A percentile compares a stretch with the other conserved stretches of the same genome.
These are phyloP conservation scores for Phaeotremella fagi DNA, from an alignment of 768 basidiomycete genomes.

Conservation along the genomic window DNA sequence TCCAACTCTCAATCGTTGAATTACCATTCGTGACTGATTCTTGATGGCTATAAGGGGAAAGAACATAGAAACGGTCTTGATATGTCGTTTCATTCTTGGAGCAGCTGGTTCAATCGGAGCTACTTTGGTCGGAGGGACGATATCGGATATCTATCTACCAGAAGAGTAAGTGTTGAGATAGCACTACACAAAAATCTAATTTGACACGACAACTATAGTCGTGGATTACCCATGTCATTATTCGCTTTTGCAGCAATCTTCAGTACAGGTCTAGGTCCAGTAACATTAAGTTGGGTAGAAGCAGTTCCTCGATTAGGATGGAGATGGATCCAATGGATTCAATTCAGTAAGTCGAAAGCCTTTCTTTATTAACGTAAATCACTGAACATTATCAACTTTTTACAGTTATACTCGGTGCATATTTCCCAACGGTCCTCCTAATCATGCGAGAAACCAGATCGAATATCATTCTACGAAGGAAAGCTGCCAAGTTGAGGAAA, in stretches of 20 bases:
- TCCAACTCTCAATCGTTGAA: slow-evolving; percentile 1
- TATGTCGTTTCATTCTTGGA: slow-evolving; percentile 46
- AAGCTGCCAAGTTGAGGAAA: slow-evolving; percentile 63
- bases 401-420: slow-evolving; percentile 54
- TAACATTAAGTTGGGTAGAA: slow-evolving; percentile 60
- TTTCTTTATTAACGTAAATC: neutral
- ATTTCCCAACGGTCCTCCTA: slow-evolving; percentile 55
- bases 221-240: slow-evolving; percentile 71
- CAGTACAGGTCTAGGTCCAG: slow-evolving; percentile 62
- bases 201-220: slow-evolving; percentile 50
- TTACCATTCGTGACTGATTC: too few relatives aligned
- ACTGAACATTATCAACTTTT: too few relatives aligned
- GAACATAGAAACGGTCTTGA: slow-evolving; percentile 46
- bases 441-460: slow-evolving; percentile 68
- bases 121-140: slow-evolving; percentile 50
- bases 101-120: slow-evolving; percentile 46
- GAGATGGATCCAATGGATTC: slow-evolving; percentile 83
- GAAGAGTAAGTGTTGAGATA: slow-evolving; percentile 28
- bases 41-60: slow-evolving; percentile 43
- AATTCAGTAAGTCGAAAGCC: slow-evolving; percentile 50
- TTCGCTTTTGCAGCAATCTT: slow-evolving; percentile 62
- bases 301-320: slow-evolving; percentile 59
- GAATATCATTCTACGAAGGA: slow-evolving; percentile 62
- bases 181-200: neutral
- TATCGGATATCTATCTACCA: slow-evolving; percentile 48